phyloP scores from a whole-genome alignment of 1,139 yeast species.

The Zygosaccharomyces pseudobailii region DNA sequence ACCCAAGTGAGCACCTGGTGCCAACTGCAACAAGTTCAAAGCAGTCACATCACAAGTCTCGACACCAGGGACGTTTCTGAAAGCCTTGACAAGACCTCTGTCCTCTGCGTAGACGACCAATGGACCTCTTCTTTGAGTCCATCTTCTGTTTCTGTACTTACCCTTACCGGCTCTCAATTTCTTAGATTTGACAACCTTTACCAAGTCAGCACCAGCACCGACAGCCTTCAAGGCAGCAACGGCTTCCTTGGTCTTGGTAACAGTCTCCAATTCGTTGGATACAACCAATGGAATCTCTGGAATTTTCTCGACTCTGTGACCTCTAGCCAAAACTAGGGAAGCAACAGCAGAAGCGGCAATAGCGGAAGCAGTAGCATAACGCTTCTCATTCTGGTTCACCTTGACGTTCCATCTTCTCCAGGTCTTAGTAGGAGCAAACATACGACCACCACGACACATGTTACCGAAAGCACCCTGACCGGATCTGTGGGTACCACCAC shows the following conservation, averaged over 20 bases:
- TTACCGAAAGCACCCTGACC: constrained; percentile 99
- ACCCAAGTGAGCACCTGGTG: constrained; percentile 99
- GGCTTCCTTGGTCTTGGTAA: constrained; percentile 97
- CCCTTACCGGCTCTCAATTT: constrained; percentile 99
- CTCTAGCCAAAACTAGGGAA: constrained; percentile 98
- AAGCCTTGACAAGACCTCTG: constrained; percentile 96
- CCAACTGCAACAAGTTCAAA: constrained; percentile 95
- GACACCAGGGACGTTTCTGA: constrained; percentile 99
- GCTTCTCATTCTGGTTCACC: constrained; percentile 99
- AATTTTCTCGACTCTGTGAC: constrained; percentile 98
- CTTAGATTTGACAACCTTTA: constrained; percentile 98
- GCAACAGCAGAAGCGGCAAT: constrained; percentile 99
- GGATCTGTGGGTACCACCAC: constrained; percentile 99
- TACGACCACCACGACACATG: constrained; percentile 99
- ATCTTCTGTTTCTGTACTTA: constrained; percentile 99
- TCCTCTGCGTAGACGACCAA: constrained; percentile 97
- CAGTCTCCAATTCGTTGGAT: constrained; percentile 85
- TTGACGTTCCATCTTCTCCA: constrained; percentile 99
- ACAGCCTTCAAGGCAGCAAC: constrained; percentile 96
- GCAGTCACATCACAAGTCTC: constrained; percentile 92
- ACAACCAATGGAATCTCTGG: constrained; percentile 99
- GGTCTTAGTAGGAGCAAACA: constrained; percentile 99
- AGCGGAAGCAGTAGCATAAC: constrained; percentile 99
- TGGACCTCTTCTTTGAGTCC: constrained; percentile 99
- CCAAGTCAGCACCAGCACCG: constrained; percentile 98